Evolutionary conservation across 2,329 filamentous ascomycete species (phyloP), one percentile per base, ranked within the genome.

Genomic region (Fusarium verrucosum): DNA sequence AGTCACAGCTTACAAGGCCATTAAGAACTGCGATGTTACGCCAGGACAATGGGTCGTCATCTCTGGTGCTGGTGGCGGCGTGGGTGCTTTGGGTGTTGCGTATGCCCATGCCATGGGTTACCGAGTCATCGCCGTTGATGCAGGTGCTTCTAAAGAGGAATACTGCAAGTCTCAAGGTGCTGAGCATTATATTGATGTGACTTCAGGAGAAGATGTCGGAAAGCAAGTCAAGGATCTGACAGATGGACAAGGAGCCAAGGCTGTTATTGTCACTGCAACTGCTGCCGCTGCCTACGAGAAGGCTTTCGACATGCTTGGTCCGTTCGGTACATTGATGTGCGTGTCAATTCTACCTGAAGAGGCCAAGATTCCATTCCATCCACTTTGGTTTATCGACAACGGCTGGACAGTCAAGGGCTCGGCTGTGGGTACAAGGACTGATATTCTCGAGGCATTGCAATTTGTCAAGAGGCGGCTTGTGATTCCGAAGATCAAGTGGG

Each of bases 51-150:
- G 72, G 71, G 51, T 80, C 1, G 76, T 73, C 3, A 68, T 81
- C 3, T 71, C 73, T 0, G 79, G 79, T 2, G 79, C 71, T 0
- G 78, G 75, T 1, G 78, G 78, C 5, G 79, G 79, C 2, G 76
- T 80, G 2, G 79, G 77, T 2, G 72, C 74, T 13, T 57, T 81
- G 16, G 78, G 74, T 1, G 71, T 81, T 8, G 70, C 75, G n/a
- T 80, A 72, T 50, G 79, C 76, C 1, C 71, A 63, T 37, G 77
- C 78, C 1, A 81, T 80, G 78, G 79, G 79, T 3, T 76, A 77
- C 25, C 73, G 77, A 4, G 74, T 79, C 0, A 73, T 80, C 17
- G 78, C 76, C 2, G 65, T 80, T 10, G 78, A 81, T 37, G 70
- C 71, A 0, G 77, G 77, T 3, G 50, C 65, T 0, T 70, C 68